Evolutionary conservation across 441 rosid genomes (phyloP).

Genomic region (Adansonia rubrostipa): DNA sequence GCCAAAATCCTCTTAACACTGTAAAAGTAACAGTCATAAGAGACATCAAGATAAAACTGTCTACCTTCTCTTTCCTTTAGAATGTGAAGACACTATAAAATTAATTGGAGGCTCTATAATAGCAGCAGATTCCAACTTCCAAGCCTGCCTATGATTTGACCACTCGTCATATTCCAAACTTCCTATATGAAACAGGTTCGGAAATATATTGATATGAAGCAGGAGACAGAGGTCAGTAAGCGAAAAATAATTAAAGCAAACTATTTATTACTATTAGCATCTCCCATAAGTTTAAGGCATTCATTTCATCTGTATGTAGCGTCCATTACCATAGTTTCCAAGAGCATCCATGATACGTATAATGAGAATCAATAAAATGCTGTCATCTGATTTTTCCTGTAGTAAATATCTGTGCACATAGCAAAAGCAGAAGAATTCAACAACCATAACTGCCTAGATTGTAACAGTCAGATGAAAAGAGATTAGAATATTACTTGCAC

Average conservation of each 20-base stretch:
- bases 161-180: constrained; percentile 97
- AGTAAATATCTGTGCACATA: constrained; percentile 71
- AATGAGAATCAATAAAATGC: constrained; percentile 87
- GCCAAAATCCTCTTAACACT: constrained; percentile 17
- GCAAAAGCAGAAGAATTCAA: constrained; percentile 37
- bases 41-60: constrained; percentile 24
- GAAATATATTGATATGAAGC: constrained; percentile 21
- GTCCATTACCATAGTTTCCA: constrained; percentile 87
- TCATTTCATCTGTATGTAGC: constrained; percentile 32
- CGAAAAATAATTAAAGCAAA: constrained; percentile 18
- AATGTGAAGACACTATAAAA: constrained; percentile 83
- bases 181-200: constrained; percentile 55
- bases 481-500: constrained; percentile 81
- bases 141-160: constrained; percentile 98
- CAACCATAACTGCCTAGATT: constrained; percentile 22
- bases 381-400: constrained; percentile 97
- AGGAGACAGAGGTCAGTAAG: constrained; percentile 11
- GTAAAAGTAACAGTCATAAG: constrained; percentile 17
- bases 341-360: constrained; percentile 97
- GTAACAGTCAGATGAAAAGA: constrained; percentile 15
- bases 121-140: constrained; percentile 99
- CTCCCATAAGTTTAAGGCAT: constrained; percentile 20
- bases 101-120: constrained; percentile 95
- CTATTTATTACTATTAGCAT: constrained; percentile 7
- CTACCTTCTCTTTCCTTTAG: constrained; percentile 95